A percentile compares a stretch with the other conserved stretches of the same genome.
Evolutionary conservation across 345 rosid species (phyloP).

Genomic region (Ricinus communis): DNA sequence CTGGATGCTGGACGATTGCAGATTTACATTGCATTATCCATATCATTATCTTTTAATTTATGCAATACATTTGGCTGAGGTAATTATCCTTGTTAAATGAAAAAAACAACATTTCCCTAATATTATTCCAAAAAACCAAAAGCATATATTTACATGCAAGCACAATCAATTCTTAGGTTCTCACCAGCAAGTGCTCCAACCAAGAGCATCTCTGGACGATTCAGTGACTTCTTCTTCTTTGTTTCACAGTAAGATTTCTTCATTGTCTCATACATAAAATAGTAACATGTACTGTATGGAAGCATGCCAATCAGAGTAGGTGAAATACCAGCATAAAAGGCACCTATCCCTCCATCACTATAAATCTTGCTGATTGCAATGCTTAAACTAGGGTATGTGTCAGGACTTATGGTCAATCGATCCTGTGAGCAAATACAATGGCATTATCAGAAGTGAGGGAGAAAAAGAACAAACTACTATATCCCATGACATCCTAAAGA

Average conservation of each 20-base stretch:
- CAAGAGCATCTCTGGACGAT: constrained; percentile 87
- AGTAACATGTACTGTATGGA: constrained; percentile 94
- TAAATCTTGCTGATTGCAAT: constrained; percentile 75
- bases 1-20: neutral
- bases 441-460: too few relatives aligned
- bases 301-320: constrained; percentile 96
- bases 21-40: neutral
- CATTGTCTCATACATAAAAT: constrained; percentile 83
- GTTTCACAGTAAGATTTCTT: constrained; percentile 71
- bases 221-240: constrained; percentile 78
- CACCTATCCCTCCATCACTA: constrained; percentile 79
- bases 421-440: constrained; percentile 54
- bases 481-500: neutral
- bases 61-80: neutral
- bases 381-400: constrained; percentile 72
- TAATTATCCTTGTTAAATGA: neutral
- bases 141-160: neutral
- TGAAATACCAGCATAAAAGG: constrained; percentile 76
- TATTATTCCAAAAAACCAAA: neutral
- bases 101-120: neutral
- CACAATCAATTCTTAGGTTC: constrained; percentile 10
- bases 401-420: constrained; percentile 87
- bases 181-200: constrained; percentile 92
- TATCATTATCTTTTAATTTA: neutral
- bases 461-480: too few relatives aligned